Evolutionary conservation across 345 rosid species (phyloP), one percentile per base, ranked within the genome.

Genomic region (Salix arbutifolia): DNA sequence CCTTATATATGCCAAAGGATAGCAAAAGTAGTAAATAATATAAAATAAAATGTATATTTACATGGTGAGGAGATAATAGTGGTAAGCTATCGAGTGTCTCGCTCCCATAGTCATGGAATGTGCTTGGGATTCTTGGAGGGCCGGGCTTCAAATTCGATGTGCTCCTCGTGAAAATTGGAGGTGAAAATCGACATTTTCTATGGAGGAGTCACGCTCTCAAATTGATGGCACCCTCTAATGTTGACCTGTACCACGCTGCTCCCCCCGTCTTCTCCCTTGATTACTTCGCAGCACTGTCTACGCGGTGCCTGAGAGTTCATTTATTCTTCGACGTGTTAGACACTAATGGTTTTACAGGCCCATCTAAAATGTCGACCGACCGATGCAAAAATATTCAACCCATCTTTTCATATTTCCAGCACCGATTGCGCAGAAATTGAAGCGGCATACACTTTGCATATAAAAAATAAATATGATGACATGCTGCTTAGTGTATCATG

Each of bases 231-330:
- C 19, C 86, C 85, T 82, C 97, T 84, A 60, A 95, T 83, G 73
- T 84, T 81, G 76, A 95, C 88, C 56, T 81, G 77, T 1, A 95
- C 72, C 61, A 75, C 76, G 16, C 58, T 42, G 6, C 74, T 77
- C 18, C 18, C 48, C 17, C 60, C 81, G 44, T 81, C 79, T 33
- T 75, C 70, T 33, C 76, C 74, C 67, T 86, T 82, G 81, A 87
- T 60, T 12, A 88, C 76, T 77, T 91, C 87, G 73, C 96, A 91
- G 71, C 92, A 89, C 37, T 88, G 93, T 67, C 96, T 86, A 10
- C 96, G 90, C 70, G 94, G 97, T 18, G 97, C 97, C 99, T 95
- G 91, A 38, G 26, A 19, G 31, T 52, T 56, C 70, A 76, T 31
- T 26, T 38, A 44, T n/a, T 50, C 61, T 33, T 7, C 5, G 35